Percentiles rank a stretch among this genome's conserved stretches.
These are phyloP conservation scores for Lactifluus volemus DNA, from an alignment of 768 basidiomycete species.

Conservation along the genomic window DNA sequence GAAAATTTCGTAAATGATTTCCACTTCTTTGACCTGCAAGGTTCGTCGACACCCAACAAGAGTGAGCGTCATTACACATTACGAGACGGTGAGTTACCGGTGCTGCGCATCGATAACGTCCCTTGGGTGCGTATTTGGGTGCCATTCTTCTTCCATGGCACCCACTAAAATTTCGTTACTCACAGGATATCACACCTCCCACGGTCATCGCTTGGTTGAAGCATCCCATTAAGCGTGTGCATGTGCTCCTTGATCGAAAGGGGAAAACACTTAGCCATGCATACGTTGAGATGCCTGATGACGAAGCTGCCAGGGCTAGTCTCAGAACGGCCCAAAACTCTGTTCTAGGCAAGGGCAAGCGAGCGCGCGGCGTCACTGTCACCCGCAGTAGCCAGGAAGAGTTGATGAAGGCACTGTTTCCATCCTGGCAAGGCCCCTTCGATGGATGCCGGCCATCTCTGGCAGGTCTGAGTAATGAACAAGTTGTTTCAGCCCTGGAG, in stretches of 20 bases:
- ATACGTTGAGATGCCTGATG: slow-evolving; percentile 62
- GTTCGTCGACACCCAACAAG: slow-evolving; percentile 27
- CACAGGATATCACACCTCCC: slow-evolving; percentile 75
- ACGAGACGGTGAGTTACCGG: slow-evolving; percentile 37
- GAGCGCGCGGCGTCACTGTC: slow-evolving; percentile 77
- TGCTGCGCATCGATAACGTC: slow-evolving; percentile 80
- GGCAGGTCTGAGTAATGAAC: slow-evolving; percentile 49
- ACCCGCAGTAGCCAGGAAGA: slow-evolving; percentile 75
- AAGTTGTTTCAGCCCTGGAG: slow-evolving; percentile 51
- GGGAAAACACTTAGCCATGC: slow-evolving; percentile 84
- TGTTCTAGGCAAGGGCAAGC: slow-evolving; percentile 67
- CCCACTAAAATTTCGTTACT: background rate
- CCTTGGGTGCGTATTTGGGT: slow-evolving; percentile 58
- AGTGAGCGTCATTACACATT: slow-evolving; percentile 5
- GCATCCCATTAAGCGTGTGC: slow-evolving; percentile 60
- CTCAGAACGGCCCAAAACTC: slow-evolving; percentile 49
- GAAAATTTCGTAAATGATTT: slow-evolving; percentile 21
- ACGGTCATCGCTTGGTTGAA: slow-evolving; percentile 61
- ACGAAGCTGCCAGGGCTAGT: slow-evolving; percentile 55
- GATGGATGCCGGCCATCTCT: slow-evolving; percentile 61
- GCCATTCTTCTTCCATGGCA: background rate
- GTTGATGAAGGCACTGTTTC: slow-evolving; percentile 76
- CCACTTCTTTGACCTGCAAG: slow-evolving; percentile 25
- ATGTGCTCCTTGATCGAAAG: slow-evolving; percentile 71
- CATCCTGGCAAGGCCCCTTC: slow-evolving; percentile 71